Percentiles rank a stretch among this genome's conserved stretches.
phyloP scores from a whole-genome alignment of 1,284 basidiomycete genomes.

The Ustilago esculenta region DNA sequence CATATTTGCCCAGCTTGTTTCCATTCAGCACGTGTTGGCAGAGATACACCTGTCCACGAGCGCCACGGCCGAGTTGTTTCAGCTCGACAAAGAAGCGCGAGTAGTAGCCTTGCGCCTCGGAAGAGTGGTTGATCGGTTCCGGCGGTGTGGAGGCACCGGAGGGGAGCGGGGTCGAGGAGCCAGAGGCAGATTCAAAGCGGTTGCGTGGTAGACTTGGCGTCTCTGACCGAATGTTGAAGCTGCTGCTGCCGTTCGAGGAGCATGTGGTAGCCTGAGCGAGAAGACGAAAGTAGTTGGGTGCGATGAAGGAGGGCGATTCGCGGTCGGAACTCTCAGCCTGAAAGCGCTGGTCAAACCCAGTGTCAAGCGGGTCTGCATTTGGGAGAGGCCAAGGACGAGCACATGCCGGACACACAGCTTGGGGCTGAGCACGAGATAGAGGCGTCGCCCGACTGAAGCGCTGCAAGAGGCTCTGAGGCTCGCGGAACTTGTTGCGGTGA shows the following conservation, averaged over 20 bases:
- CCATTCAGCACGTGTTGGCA: constrained; percentile 85
- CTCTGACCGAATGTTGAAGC: constrained; percentile 1
- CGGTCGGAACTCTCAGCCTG: constrained; percentile 6
- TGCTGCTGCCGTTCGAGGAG: background rate
- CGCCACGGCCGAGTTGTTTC: constrained; percentile 85
- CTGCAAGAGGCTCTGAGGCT: constrained; percentile 12
- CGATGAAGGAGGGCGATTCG: constrained; percentile 25
- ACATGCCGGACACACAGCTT: constrained; percentile 39
- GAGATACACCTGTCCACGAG: constrained; percentile 85
- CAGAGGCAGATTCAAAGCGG: constrained; percentile 26
- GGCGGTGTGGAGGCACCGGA: constrained; percentile 15
- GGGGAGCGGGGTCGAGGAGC: constrained; percentile 16
- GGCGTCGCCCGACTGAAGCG: constrained; percentile 4
- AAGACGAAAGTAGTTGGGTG: constrained; percentile 59
- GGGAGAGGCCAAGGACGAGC: constrained; percentile 29
- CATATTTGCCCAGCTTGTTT: constrained; percentile 76
- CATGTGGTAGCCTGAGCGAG: constrained; percentile 40
- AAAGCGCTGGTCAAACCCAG: constrained; percentile 2
- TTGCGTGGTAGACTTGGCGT: constrained; percentile 13
- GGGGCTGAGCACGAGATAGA: background rate
- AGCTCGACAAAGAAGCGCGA: constrained; percentile 86
- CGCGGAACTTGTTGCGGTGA: constrained; percentile 1
- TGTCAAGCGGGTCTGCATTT: background rate
- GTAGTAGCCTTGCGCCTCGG: constrained; percentile 70
- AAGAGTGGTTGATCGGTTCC: constrained; percentile 20